These are phyloP conservation scores for Xylariaceae sp. DNA, from an alignment of 2,329 filamentous ascomycete species.

Conservation along the genomic window DNA sequence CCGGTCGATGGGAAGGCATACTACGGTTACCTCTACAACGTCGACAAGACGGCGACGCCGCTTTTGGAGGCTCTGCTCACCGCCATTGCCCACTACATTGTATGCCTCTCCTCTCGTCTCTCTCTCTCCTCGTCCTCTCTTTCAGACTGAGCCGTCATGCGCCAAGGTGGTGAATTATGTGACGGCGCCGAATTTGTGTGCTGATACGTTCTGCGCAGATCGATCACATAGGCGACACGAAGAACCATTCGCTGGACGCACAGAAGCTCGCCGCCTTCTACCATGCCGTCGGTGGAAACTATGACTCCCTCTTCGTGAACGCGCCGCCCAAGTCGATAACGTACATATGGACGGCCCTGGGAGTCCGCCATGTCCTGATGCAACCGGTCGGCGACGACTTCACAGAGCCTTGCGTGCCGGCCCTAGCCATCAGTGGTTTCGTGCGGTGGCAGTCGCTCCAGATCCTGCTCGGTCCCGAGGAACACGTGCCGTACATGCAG, in stretches of 20 bases:
- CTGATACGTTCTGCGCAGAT: slow-evolving; percentile 33
- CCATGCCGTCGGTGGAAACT: slow-evolving; percentile 65
- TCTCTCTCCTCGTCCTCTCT: too few species aligned
- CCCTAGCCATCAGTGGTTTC: slow-evolving; percentile 76
- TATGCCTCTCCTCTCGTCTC: too few species aligned
- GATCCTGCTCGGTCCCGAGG: slow-evolving; percentile 76
- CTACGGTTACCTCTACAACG: slow-evolving; percentile 63
- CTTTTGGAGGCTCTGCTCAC: slow-evolving; percentile 60
- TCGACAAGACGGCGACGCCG: slow-evolving; percentile 59
- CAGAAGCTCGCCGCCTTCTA: slow-evolving; percentile 72
- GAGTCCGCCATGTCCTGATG: slow-evolving; percentile 73
- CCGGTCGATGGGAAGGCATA: slow-evolving; percentile 27
- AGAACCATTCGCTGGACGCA: slow-evolving; percentile 49
- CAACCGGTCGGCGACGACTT: slow-evolving; percentile 70
- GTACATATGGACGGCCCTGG: slow-evolving; percentile 86
- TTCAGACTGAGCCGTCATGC: too few species aligned
- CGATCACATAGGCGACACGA: slow-evolving; percentile 50
- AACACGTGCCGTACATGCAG: slow-evolving; percentile 79
- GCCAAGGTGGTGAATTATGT: too few species aligned
- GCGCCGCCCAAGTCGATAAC: slow-evolving; percentile 70
- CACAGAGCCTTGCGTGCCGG: slow-evolving; percentile 68
- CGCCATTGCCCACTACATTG: slow-evolving; percentile 63
- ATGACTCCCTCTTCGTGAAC: slow-evolving; percentile 71
- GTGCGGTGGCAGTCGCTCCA: slow-evolving; percentile 92
- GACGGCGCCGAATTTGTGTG: too few species aligned